Conservation (phyloP, 78 protist species). For the Dictyostelium purpureum region DNA sequence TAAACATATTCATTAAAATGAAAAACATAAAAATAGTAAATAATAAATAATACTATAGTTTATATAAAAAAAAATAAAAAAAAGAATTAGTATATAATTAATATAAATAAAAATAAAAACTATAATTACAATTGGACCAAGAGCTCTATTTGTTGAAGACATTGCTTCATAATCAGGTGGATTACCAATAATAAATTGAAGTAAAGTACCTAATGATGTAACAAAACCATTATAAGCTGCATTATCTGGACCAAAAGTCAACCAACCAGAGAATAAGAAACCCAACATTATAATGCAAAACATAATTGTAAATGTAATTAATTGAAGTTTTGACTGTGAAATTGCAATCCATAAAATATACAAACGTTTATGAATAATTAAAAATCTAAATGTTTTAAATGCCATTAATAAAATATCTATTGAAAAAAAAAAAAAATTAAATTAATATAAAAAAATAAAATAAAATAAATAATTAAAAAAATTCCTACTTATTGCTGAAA, state of each 20-base stretch:
- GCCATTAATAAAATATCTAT: constrained; percentile 65
- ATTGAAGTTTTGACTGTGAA: constrained; percentile 52
- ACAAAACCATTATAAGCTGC: constrained; percentile 40
- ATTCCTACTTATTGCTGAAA: constrained; percentile 40
- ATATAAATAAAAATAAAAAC: neutral
- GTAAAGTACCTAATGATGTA: constrained; percentile 32
- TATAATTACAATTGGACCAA: constrained; percentile 69
- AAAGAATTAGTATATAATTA: neutral
- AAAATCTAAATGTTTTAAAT: constrained; percentile 75
- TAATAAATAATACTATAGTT: constrained; percentile 23
- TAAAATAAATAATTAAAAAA: neutral
- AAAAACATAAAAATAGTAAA: constrained; percentile 69
- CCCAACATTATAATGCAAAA: constrained; percentile 65
- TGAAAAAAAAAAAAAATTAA: neutral
- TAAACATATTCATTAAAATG: constrained; percentile 67
- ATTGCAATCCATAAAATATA: constrained; percentile 67
- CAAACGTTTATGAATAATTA: constrained; percentile 51
- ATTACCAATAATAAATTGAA: constrained; percentile 69
- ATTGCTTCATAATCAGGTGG: constrained; percentile 59
- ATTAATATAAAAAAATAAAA: neutral
- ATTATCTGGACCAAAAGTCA: constrained; percentile 55
- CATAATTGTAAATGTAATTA: constrained; percentile 70
- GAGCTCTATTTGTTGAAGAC: constrained; percentile 67
- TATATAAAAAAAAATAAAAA: neutral
- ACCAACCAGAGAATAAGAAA: constrained; percentile 54